Conservation (phyloP, 2,329 filamentous ascomycete genomes). For the Trichoderma koningiopsis region DNA sequence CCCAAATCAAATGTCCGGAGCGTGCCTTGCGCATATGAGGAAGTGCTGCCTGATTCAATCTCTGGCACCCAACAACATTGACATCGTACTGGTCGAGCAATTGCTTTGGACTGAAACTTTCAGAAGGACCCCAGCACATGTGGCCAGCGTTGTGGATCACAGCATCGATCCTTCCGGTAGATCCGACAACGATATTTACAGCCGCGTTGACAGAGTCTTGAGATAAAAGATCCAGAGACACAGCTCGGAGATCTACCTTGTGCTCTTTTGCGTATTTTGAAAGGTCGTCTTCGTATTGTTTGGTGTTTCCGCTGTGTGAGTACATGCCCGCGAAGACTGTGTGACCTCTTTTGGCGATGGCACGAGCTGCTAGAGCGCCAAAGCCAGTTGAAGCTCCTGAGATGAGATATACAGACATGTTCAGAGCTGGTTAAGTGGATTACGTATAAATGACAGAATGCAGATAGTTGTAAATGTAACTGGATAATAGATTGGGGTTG, state of each 20-base stretch:
- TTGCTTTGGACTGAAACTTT: slow-evolving; percentile 19
- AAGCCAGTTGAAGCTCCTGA: slow-evolving; percentile 18
- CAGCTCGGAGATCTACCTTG: slow-evolving; percentile 8
- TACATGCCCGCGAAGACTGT: slow-evolving; percentile 21
- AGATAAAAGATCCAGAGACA: neutral
- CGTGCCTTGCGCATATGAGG: slow-evolving; percentile 12
- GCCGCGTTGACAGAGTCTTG: slow-evolving; percentile 11
- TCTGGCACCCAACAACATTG: slow-evolving; percentile 16
- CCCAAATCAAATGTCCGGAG: slow-evolving; percentile 14
- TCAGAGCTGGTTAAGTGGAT: neutral
- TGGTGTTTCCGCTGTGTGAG: slow-evolving; percentile 6
- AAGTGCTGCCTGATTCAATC: slow-evolving; percentile 2
- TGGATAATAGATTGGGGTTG: neutral
- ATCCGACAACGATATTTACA: neutral
- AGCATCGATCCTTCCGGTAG: slow-evolving; percentile 17
- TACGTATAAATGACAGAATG: neutral
- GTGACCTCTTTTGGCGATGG: slow-evolving; percentile 15
- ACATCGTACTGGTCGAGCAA: slow-evolving; percentile 8
- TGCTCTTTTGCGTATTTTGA: slow-evolving; percentile 8
- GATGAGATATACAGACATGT: slow-evolving; percentile 14
- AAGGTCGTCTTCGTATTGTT: slow-evolving; percentile 8
- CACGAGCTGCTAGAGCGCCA: slow-evolving; percentile 14
- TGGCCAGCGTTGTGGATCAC: slow-evolving; percentile 18
- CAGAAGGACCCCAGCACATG: slow-evolving; percentile 13
- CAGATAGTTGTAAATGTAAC: no score